Evolutionary conservation across 148 eudicot species (phyloP), one percentile per base, ranked within the genome.

Genomic region (Pouteria glomerata): DNA sequence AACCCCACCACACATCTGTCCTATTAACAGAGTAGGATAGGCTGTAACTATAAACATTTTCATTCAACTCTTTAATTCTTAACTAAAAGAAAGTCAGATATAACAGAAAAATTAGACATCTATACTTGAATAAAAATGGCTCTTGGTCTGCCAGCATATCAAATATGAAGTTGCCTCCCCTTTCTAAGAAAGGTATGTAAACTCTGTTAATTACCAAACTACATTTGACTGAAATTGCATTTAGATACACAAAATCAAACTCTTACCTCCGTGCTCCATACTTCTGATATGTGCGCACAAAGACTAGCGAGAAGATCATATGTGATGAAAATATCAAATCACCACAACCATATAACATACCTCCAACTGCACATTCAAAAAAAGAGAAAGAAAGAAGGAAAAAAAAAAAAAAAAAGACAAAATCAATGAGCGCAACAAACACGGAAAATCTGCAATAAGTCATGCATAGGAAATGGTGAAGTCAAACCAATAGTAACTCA

Each of bases 271-370:
- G 82, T 58, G 92, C 77, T 33, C 99, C 99, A 69, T 92, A 95
- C 80, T 88, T 95, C 18, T 92, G 94, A 80, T 92, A 95, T 16
- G 99, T 92, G 68, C 99, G 91, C 81, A 95, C 84, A 82, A 89
- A 92, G 58, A 88, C 90, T 23, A 91, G 90, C 31, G 97, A 71
- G 79, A 95, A 95, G 79, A 95, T 95, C 98, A 95, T 95, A 76
- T 95, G 98, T 23, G 98, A 95, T 23, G 98, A 95, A 79, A 95
- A 95, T 81, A 95, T 95, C 66, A 95, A 84, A 77, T 95, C 98
- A 47, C 98, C 97, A 84, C 99, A 91, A 12, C 99, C 99, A 82
- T 83, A 92, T 30, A 89, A 87, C 51, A 89, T 79, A 34, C 97
- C 97, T 19, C 82, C 79, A 88, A 92, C 98, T 91, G 96, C 85